Conservation (phyloP, 1,139 yeast genomes). For the Hyphopichia pseudoburtonii region DNA sequence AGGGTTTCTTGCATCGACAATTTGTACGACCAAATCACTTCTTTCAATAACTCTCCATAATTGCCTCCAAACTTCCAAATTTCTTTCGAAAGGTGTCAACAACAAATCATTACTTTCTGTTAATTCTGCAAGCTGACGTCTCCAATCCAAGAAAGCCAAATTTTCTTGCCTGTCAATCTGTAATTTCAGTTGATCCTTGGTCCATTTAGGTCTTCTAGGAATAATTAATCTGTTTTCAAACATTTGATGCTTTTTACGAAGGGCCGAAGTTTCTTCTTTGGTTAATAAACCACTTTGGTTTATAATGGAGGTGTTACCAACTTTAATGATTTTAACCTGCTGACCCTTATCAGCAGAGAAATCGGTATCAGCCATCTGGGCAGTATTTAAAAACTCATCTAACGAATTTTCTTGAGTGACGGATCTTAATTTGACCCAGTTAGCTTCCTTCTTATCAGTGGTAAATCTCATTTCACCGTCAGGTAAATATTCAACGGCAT, state of each 20-base stretch:
- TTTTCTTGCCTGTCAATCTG: constrained; percentile 88
- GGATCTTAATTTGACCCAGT: constrained; percentile 87
- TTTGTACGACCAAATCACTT: constrained; percentile 91
- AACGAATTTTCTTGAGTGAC: constrained; percentile 93
- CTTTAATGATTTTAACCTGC: constrained; percentile 80
- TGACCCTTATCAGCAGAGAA: constrained; percentile 88
- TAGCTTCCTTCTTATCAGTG: constrained; percentile 79
- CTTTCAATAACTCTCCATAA: constrained; percentile 98
- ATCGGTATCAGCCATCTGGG: constrained; percentile 94
- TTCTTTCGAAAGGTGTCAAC: constrained; percentile 95
- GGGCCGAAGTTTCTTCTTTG: constrained; percentile 62
- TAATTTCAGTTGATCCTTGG: constrained; percentile 61
- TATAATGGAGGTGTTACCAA: constrained; percentile 58
- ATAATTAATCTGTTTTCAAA: constrained; percentile 84
- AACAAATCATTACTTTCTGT: constrained; percentile 82
- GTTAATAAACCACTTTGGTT: constrained; percentile 53
- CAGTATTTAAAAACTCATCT: constrained; percentile 93
- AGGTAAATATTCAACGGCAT: constrained; percentile 68
- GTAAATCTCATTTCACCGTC: constrained; percentile 86
- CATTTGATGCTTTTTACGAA: constrained; percentile 66
- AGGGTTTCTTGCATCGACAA: constrained; percentile 97
- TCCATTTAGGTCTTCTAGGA: constrained; percentile 94
- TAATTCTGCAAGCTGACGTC: constrained; percentile 80
- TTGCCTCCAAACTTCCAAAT: constrained; percentile 97
- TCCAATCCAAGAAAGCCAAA: constrained; percentile 90